phyloP scores from a whole-genome alignment of 129 eudicot genomes.

The Rutidosis leptorrhynchoides region DNA sequence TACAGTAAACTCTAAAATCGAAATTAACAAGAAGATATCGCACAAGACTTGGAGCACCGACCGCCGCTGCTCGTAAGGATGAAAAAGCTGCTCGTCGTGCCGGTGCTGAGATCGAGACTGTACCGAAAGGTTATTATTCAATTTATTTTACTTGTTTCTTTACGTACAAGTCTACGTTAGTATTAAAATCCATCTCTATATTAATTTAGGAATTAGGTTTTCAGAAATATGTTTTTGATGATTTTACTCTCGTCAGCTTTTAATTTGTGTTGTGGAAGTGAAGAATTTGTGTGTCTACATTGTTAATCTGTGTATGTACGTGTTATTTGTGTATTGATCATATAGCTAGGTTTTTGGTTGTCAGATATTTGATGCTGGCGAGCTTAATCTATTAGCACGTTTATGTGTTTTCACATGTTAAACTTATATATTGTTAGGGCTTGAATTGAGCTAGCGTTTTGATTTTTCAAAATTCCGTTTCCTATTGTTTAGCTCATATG shows the following conservation, averaged over 20 bases:
- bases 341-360: constrained; percentile 21
- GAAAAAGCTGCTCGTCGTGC: constrained; percentile 97
- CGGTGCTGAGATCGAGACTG: constrained; percentile 96
- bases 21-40: constrained; percentile 8
- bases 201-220: neutral
- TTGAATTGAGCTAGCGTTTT: constrained; percentile 20
- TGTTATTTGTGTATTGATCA: neutral
- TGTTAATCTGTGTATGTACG: neutral
- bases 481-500: neutral
- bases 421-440: neutral
- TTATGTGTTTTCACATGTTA: constrained; percentile 17
- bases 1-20: neutral
- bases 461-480: neutral
- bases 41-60: constrained; percentile 97
- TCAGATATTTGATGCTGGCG: neutral
- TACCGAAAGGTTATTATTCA: constrained; percentile 47
- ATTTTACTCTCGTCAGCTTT: neutral
- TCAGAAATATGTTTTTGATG: neutral
- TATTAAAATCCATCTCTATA: neutral
- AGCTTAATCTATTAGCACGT: neutral
- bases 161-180: neutral
- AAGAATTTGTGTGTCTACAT: constrained; percentile 7
- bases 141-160: neutral
- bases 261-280: constrained; percentile 15
- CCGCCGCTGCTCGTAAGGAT: constrained; percentile 88